Conservation (phyloP, 106 monocot genomes). For the Xerophyta viscosa region DNA sequence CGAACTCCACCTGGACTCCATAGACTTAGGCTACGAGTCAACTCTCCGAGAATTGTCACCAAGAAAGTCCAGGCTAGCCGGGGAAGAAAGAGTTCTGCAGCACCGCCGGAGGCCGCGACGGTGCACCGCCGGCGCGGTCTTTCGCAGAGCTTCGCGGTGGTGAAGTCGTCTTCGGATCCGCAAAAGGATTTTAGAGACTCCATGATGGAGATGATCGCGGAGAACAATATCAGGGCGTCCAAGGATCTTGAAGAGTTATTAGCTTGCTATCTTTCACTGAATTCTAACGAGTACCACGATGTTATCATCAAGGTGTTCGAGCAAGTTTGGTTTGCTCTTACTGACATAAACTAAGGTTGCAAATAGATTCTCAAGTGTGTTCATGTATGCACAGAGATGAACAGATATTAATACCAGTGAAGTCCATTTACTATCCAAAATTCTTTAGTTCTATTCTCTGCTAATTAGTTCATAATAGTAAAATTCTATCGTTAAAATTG, state of each 20-base stretch:
- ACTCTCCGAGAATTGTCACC: conserved; percentile 1
- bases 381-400: too few species aligned
- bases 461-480: too few species aligned
- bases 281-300: conserved; percentile 70
- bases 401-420: too few species aligned
- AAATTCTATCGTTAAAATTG: too few species aligned
- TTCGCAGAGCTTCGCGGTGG: conserved; percentile 46
- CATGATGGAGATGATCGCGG: conserved; percentile 91
- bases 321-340: conserved; percentile 75
- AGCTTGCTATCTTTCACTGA: conserved; percentile 71
- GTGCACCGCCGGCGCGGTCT: conserved; percentile 9
- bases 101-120: too few species aligned
- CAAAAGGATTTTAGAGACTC: conserved; percentile 73
- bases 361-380: background rate
- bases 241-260: conserved; percentile 74
- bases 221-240: conserved; percentile 39
- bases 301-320: conserved; percentile 78
- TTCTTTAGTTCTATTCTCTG: too few species aligned
- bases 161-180: conserved; percentile 65
- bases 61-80: background rate
- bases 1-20: background rate
- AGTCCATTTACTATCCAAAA: too few species aligned
- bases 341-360: conserved; percentile 9
- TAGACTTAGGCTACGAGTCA: background rate
- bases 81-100: background rate